These are phyloP conservation scores for Yamadazyma oceani DNA, from an alignment of 1,139 yeast genomes.

Conservation along the genomic window DNA sequence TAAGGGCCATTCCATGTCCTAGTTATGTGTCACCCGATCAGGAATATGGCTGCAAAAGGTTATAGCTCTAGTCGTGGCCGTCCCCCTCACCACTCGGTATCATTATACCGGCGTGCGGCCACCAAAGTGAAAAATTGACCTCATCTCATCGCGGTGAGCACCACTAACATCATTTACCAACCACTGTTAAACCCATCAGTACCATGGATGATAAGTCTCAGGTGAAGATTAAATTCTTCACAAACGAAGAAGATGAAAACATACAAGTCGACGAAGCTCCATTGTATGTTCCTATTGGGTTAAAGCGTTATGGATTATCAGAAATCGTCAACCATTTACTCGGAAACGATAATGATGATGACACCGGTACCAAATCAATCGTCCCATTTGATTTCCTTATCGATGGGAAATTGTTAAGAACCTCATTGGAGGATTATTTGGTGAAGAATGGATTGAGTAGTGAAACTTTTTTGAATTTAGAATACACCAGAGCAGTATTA, in stretches of 20 bases:
- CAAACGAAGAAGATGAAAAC: slow-evolving; percentile 78
- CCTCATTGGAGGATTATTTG: slow-evolving; percentile 78
- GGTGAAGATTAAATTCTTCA: slow-evolving; percentile 78
- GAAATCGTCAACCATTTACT: slow-evolving; percentile 92
- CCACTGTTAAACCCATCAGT: background rate
- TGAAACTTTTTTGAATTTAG: slow-evolving; percentile 78
- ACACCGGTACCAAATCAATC: slow-evolving; percentile 46
- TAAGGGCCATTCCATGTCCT: too few relatives aligned
- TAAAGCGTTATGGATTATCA: slow-evolving; percentile 88
- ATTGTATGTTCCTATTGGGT: slow-evolving; percentile 78
- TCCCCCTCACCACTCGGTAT: too few relatives aligned
- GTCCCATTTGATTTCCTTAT: slow-evolving; percentile 92
- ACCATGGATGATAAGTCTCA: slow-evolving; percentile 36
- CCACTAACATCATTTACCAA: background rate
- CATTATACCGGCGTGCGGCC: too few relatives aligned
- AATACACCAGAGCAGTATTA: slow-evolving; percentile 86
- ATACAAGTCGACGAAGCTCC: slow-evolving; percentile 81
- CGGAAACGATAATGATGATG: slow-evolving; percentile 28
- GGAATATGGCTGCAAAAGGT: too few relatives aligned
- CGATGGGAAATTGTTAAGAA: slow-evolving; percentile 76
- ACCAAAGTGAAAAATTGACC: slow-evolving; percentile 3
- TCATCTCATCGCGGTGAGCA: slow-evolving; percentile 5
- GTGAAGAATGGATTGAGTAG: slow-evolving; percentile 74
- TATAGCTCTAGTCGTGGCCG: too few relatives aligned
- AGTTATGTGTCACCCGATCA: too few relatives aligned